A percentile compares a stretch with the other conserved stretches of the same genome.
These are phyloP conservation scores for Phytopythium montanum DNA, from an alignment of 352 stramenopile genomes.

Conservation along the genomic window DNA sequence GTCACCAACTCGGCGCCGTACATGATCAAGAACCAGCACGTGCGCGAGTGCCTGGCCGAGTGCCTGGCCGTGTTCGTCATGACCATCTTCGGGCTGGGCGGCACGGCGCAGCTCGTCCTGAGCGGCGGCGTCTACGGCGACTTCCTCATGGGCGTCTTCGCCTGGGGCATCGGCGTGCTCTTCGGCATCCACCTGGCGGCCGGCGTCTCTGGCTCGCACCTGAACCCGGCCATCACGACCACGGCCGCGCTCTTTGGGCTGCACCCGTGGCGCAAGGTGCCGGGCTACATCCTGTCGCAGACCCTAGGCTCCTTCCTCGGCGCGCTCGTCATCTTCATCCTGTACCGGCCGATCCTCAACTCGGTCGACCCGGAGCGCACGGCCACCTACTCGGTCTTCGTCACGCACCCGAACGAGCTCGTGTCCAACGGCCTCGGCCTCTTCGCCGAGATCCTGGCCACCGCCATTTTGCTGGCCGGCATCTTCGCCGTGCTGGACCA, in stretches of 20 bases:
- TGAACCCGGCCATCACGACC: constrained; percentile 42
- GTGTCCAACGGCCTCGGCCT: constrained; percentile 38
- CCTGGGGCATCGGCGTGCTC: constrained; percentile 43
- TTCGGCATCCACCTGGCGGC: constrained; percentile 43
- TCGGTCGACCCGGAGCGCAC: constrained; percentile 37
- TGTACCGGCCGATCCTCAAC: constrained; percentile 50
- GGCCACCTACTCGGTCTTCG: constrained; percentile 38
- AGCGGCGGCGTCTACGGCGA: constrained; percentile 21
- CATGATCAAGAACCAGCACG: constrained; percentile 27
- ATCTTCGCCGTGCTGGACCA: constrained; percentile 49
- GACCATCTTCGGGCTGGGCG: constrained; percentile 32
- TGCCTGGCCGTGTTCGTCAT: constrained; percentile 39
- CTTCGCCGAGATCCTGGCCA: constrained; percentile 43
- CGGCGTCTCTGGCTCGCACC: constrained; percentile 33
- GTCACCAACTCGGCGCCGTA: constrained; percentile 20
- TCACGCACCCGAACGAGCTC: constrained; percentile 41
- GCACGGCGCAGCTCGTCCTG: constrained; percentile 30
- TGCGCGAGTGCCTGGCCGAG: constrained; percentile 32
- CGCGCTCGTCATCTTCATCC: constrained; percentile 36
- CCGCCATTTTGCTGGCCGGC: constrained; percentile 37
- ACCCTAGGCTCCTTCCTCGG: constrained; percentile 40
- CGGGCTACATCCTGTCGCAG: constrained; percentile 38
- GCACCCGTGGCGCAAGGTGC: constrained; percentile 49
- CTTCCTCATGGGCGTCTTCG: constrained; percentile 35
- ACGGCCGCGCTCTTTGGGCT: constrained; percentile 25